Base-by-base conservation (phyloP, 129 eudicot genomes). In the Silybum marianum region DNA sequence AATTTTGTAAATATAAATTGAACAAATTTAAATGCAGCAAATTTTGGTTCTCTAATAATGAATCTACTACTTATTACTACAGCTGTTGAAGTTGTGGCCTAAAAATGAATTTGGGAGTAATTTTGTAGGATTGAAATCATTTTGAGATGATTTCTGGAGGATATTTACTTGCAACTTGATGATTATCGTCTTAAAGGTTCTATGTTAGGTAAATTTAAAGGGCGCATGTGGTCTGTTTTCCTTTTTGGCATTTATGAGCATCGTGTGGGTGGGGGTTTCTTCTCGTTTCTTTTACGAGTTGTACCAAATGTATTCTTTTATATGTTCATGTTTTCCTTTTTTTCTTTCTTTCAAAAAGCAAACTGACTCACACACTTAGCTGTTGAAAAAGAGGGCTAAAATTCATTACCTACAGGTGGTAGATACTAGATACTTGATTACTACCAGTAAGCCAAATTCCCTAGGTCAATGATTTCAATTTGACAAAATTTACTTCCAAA, bases 151-250 rank as follows among this genome's bases (percentile, higher is more conserved):
- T 24, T 69, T 24, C 39, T 73, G 24, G 54, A 11, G 54, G 54
- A 10, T 44, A 44, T 44, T 44, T 44, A 44, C 16, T 44, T 44
- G 54, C 54, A 44, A 11, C 0, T 44, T 44, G 54, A 44, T 69
- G 82, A 36, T 40, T 36, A 38, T 19, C 63, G 72, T 44, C 54
- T 77, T 60, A 42, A 77, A 66, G 32, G 25, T 68, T 70, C 25
- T 69, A 39, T 40, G 38, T 71, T 70, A 68, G 69, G 76, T 34
- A 28, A 24, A 34, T 3, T 75, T 75, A 25, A 48, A 51, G 69
- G 70, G 48, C 44, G 18, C 46, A 46, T 28, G 25, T 48, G 60
- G 69, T 51, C 14, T 75, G 78, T 48, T 48, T 11, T 26, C 21
- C 6, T 54, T 54, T 75, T 75, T 30, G 79, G 48, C 23, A 24